Evolutionary conservation across 129 eudicot genomes (phyloP).

Genomic region (Ambrosia trifida): DNA sequence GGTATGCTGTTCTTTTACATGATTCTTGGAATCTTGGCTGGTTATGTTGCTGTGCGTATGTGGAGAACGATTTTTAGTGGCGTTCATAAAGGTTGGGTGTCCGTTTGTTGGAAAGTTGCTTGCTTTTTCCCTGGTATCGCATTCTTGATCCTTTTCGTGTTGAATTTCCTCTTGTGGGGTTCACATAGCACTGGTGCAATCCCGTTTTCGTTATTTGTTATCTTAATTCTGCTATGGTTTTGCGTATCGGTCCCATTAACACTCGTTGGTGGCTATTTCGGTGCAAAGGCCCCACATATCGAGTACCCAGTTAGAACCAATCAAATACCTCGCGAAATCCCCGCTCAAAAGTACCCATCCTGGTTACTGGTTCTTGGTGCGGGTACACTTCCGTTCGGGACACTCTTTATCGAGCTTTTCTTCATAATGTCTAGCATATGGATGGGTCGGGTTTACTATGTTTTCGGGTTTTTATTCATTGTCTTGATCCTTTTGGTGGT

Average conservation of each 20-base stretch:
- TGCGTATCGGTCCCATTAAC: conserved; percentile 85
- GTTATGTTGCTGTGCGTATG: conserved; percentile 77
- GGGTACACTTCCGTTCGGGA: conserved; percentile 87
- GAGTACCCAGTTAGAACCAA: conserved; percentile 80
- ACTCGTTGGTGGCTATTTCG: conserved; percentile 74
- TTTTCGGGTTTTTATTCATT: conserved; percentile 69
- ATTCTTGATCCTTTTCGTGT: conserved; percentile 53
- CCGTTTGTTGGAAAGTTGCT: conserved; percentile 74
- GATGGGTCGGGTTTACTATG: conserved; percentile 88
- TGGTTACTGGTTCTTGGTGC: conserved; percentile 93
- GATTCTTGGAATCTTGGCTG: conserved; percentile 80
- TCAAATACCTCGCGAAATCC: conserved; percentile 84
- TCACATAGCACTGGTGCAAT: conserved; percentile 85
- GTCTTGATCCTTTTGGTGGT: conserved; percentile 76
- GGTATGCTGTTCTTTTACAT: conserved; percentile 50
- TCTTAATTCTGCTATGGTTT: conserved; percentile 78
- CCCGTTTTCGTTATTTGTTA: conserved; percentile 71
- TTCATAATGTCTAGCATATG: conserved; percentile 88
- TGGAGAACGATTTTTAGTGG: conserved; percentile 71
- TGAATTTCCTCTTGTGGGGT: conserved; percentile 78
- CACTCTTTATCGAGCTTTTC: conserved; percentile 87
- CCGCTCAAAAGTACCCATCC: conserved; percentile 78
- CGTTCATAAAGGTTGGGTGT: conserved; percentile 65
- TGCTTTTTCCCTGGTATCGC: conserved; percentile 86
- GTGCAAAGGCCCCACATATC: conserved; percentile 81